Percentiles rank a stretch among this genome's conserved stretches.
Conservation (phyloP, 208 protist genomes). For the Histomonas meleagridis region DNA sequence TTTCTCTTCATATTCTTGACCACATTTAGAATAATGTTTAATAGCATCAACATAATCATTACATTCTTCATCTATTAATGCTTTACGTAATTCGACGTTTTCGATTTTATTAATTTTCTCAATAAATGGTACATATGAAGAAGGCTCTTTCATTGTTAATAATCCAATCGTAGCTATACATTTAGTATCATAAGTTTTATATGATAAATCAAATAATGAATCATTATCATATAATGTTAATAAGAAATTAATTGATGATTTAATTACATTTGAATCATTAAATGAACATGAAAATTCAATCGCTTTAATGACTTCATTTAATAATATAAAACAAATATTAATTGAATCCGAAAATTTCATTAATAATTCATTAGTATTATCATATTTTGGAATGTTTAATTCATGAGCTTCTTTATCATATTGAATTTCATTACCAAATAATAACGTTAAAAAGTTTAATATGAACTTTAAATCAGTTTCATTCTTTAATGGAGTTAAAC, state of each 20-base stretch:
- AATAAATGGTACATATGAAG: not conserved
- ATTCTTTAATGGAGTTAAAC: not conserved
- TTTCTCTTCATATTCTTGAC: not conserved
- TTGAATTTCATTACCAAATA: not conserved
- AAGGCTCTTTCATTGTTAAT: not conserved
- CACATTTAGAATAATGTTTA: not conserved
- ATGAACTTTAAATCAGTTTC: not conserved
- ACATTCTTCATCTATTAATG: not conserved
- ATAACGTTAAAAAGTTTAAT: not conserved
- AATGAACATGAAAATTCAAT: not conserved
- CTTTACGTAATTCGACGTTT: not conserved
- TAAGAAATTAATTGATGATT: not conserved
- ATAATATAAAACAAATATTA: not conserved
- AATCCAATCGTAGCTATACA: not conserved
- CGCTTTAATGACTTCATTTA: not conserved
- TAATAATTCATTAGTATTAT: not conserved
- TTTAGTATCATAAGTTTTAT: not conserved
- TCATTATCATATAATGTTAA: not conserved
- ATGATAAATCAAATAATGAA: not conserved
- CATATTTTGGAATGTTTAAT: not conserved
- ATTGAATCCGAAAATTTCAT: not conserved
- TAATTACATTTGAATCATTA: not conserved
- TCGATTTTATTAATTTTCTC: not conserved
- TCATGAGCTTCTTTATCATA: not conserved
- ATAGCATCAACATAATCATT: not conserved